Evolutionary conservation across 768 basidiomycete species (phyloP), one percentile per base, ranked within the genome.

Genomic region (Leccinum longicurvipes): DNA sequence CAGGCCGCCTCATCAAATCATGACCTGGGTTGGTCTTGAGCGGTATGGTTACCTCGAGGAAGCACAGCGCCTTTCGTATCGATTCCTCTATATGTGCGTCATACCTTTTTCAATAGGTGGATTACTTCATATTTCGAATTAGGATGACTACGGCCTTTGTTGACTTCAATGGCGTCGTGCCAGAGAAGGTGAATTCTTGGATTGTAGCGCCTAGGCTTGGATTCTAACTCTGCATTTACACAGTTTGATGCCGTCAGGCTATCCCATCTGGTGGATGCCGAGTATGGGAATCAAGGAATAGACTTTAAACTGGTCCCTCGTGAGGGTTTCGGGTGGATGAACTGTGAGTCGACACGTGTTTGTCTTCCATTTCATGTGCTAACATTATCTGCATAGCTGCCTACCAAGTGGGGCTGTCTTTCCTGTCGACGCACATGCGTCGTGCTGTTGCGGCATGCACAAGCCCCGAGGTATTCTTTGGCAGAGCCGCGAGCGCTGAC

Each of bases 311-410:
- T 95, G 82, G 90, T 98, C 44, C 95, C 95, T 49, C 83, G 94
- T 14, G 96, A 98, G 74, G 96, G 96, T 53, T 99, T 98, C 68
- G 96, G 96, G 9, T 98, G 94, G 96, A 97, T 94, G 90, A 96
- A 96, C 59, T 80, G 92, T 93, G 64, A 57, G 86, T 75, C 11
- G 36, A 32, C 17, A 11, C 31, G 2, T 0, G 21, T 27, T 15
- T 8, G 34, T 34, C 25, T 10, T 29, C 14, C 29, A 28, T 46
- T 25, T n/a, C 34, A 51, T 27, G 56, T 39, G 53, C 53, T 55
- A 44, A 47, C 24, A 34, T 50, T 34, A 25, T 52, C 49, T 53
- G 36, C 56, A 41, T 63, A 93, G 91, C 95, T 62, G 91, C 94
- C 28, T 98, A 93, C 72, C 96, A 98, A 76, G 91, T 98, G 51